Conservation (phyloP, 164 flowering plant species). For the Vitis rotundifolia region DNA sequence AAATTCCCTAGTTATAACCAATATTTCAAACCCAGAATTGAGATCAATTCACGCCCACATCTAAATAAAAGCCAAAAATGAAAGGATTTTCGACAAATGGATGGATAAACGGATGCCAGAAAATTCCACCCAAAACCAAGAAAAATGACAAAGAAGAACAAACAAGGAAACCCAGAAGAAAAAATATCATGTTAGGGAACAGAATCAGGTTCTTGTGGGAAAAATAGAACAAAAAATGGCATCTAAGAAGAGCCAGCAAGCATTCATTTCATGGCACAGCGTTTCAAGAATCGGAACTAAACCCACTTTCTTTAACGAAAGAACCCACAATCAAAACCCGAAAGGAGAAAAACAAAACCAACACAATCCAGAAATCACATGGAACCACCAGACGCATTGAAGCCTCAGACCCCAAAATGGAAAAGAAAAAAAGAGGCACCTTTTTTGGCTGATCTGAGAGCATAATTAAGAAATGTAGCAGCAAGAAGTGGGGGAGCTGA, state of each 20-base stretch:
- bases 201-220: slow-evolving; percentile 5
- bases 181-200: background rate
- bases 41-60: too few relatives aligned
- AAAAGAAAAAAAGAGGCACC: too few relatives aligned
- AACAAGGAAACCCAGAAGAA: background rate
- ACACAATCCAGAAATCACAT: too few relatives aligned
- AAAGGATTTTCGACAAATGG: background rate
- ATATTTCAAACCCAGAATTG: too few relatives aligned
- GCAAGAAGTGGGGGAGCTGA: background rate
- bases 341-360: too few relatives aligned
- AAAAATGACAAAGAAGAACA: background rate
- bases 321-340: too few relatives aligned
- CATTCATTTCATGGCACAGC: slow-evolving; percentile 8
- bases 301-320: background rate
- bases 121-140: too few relatives aligned
- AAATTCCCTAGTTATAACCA: background rate
- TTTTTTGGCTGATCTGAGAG: too few relatives aligned
- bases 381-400: too few relatives aligned
- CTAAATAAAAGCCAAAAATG: too few relatives aligned
- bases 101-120: background rate
- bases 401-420: too few relatives aligned
- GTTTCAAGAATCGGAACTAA: slow-evolving; percentile 7
- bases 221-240: background rate
- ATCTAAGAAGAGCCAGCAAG: slow-evolving; percentile 6
- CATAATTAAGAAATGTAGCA: too few relatives aligned